Conservation (phyloP, 768 basidiomycete species). For the Amyloporia xantha region DNA sequence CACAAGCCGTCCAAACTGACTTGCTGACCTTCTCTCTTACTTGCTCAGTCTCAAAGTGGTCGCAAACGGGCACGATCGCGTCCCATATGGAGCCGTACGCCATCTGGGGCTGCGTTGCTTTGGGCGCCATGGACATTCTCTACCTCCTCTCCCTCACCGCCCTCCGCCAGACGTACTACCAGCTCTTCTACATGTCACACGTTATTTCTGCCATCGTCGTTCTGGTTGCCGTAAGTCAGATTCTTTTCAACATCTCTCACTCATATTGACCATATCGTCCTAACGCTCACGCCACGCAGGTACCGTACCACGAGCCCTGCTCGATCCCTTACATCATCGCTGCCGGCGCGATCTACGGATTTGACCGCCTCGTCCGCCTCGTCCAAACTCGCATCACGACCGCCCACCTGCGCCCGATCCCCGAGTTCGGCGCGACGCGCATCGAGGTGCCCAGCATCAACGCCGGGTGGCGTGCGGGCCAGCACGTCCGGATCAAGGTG, state of each 20-base stretch:
- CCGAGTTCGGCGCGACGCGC: slow-evolving; percentile 40
- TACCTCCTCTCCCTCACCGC: slow-evolving; percentile 28
- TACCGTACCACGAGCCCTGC: slow-evolving; percentile 14
- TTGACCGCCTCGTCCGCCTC: slow-evolving; percentile 42
- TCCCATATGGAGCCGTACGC: slow-evolving; percentile 15
- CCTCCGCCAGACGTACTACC: slow-evolving; percentile 27
- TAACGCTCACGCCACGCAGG: not conserved
- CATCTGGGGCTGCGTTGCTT: slow-evolving; percentile 17
- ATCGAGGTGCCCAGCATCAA: slow-evolving; percentile 39
- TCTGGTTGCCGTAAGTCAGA: slow-evolving; percentile 17
- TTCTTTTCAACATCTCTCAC: not conserved
- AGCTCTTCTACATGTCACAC: slow-evolving; percentile 33
- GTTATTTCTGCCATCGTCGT: slow-evolving; percentile 28
- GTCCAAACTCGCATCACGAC: slow-evolving; percentile 38
- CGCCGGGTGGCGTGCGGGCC: slow-evolving; percentile 53
- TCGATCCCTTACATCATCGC: slow-evolving; percentile 38
- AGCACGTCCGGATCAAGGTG: slow-evolving; percentile 50
- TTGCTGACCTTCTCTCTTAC: not conserved
- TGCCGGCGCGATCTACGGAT: slow-evolving; percentile 32
- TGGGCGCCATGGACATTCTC: slow-evolving; percentile 23
- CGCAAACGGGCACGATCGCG: not conserved
- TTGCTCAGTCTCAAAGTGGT: slow-evolving; percentile 3
- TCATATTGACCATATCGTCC: not conserved
- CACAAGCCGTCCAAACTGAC: not conserved
- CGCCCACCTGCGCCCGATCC: slow-evolving; percentile 40